Evolutionary conservation across 805 yeast species (phyloP).

Genomic region (Yarrowia osloensis): DNA sequence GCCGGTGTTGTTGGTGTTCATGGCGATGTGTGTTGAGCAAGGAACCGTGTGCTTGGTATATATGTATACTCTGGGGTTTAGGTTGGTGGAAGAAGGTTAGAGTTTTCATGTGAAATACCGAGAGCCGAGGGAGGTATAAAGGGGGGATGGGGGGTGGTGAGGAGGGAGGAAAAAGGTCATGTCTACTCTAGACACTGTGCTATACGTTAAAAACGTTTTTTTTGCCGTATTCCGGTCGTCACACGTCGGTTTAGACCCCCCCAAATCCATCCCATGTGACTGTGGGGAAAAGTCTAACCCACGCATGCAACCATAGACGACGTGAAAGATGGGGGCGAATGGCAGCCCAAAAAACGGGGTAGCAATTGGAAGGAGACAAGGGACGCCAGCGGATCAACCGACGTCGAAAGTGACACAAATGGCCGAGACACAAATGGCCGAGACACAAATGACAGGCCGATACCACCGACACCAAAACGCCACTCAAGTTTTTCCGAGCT

Average conservation of each 20-base stretch:
- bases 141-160: not conserved
- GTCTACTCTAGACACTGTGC: not conserved
- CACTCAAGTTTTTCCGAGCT: not conserved
- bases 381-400: not conserved
- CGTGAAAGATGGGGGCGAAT: not conserved
- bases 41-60: not conserved
- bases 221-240: not conserved
- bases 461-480: not conserved
- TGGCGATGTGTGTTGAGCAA: not conserved
- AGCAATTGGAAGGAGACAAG: not conserved
- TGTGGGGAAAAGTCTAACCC: conserved; percentile 16
- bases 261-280: not conserved
- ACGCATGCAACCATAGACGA: conserved; percentile 8
- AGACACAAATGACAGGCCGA: too few relatives aligned
- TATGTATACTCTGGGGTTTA: conserved; percentile 15
- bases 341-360: not conserved
- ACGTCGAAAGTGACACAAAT: too few relatives aligned
- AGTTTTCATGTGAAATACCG: conserved; percentile 28
- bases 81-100: conserved; percentile 10
- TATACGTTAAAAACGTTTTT: not conserved
- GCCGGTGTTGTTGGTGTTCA: conserved; percentile 27
- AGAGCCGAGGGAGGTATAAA: conserved; percentile 1
- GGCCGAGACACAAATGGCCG: too few relatives aligned
- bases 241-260: not conserved
- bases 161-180: not conserved